Conservation (phyloP, 1,284 basidiomycete species). For the Earliella scabrosa region DNA sequence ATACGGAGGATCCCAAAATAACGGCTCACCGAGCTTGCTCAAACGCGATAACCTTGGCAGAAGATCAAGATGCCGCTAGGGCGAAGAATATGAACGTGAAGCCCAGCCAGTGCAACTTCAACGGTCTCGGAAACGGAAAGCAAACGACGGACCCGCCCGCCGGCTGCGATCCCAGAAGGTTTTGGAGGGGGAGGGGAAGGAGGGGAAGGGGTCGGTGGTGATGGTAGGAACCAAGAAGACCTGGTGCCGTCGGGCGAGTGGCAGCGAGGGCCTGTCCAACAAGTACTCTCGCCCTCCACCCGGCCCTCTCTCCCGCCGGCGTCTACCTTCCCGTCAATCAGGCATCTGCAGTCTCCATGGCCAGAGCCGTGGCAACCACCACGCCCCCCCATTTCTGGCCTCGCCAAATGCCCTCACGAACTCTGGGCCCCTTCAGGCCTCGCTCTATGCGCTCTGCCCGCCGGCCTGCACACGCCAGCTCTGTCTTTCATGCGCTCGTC, state of each 20-base stretch:
- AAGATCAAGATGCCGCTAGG: constrained; percentile 48
- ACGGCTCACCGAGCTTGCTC: constrained; percentile 22
- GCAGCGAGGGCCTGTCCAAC: constrained; percentile 1
- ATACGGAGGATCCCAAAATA: neutral
- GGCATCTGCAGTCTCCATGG: neutral
- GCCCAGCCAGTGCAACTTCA: constrained; percentile 34
- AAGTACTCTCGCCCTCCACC: neutral
- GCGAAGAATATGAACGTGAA: constrained; percentile 38
- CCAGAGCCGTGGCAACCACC: neutral
- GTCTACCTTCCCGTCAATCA: constrained; percentile 1
- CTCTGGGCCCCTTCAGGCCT: too few relatives aligned
- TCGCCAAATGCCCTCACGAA: neutral
- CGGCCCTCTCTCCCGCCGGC: neutral
- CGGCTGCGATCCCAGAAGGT: constrained; percentile 36
- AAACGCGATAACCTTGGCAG: constrained; percentile 31
- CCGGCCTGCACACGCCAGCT: too few relatives aligned
- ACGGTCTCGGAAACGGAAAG: constrained; percentile 16
- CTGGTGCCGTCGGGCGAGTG: constrained; percentile 13
- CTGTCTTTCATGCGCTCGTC: too few relatives aligned
- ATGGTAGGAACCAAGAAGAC: constrained; percentile 24
- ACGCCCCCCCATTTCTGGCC: too few relatives aligned
- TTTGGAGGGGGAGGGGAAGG: constrained; percentile 32
- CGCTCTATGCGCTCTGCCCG: too few relatives aligned
- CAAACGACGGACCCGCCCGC: constrained; percentile 55
- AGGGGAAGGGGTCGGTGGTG: constrained; percentile 18